Base-by-base conservation (phyloP, 23 red algal species). In the Gracilaria gracilis region DNA sequence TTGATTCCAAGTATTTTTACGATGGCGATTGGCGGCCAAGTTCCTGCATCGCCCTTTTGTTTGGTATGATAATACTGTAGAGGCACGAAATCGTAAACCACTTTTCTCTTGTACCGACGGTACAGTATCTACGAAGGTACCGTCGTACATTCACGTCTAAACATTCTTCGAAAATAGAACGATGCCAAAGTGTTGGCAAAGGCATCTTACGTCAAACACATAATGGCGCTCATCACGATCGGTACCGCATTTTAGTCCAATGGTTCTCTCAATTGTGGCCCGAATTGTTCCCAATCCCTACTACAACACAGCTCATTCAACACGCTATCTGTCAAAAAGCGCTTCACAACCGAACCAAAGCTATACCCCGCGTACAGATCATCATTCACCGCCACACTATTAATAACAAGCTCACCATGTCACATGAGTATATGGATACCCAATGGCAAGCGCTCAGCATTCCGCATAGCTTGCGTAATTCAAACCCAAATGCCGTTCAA, bases 321-420 rank as follows among this genome's bases (percentile, higher is more conserved):
- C 27, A 69, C 16, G 64, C 15, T 36, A 34, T 34, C 64, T 9
- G 32, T 69, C 64, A 36, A 37, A 1, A 69, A 37, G 32, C 64
- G 16, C 64, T 69, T 69, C 32, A 69, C 61, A 34, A 69, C 27
- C 23, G 31, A 69, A 69, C 16, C 31, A 32, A 69, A 38, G 13
- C 64, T 36, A 69, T 17, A 0, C 4, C 31, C 19, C 29, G 14
- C 19, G 32, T 69, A 69, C 8, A 69, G 15, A 69, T 37, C 64
- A 69, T 32, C 64, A 20, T 69, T 69, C 31, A 37, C 28, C 64
- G 37, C 37, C 64, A 69, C 27, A 36, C 64, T 69, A 69, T 69
- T 7, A 36, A 37, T 36, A 19, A 69, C 31, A 69, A 36, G 15
- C 64, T 38, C 64, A 69, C 2, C 7, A 36, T 32, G 64, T 36